Base-by-base conservation (phyloP, 192 early-diverging fungal species). In the Backusella sp. region DNA sequence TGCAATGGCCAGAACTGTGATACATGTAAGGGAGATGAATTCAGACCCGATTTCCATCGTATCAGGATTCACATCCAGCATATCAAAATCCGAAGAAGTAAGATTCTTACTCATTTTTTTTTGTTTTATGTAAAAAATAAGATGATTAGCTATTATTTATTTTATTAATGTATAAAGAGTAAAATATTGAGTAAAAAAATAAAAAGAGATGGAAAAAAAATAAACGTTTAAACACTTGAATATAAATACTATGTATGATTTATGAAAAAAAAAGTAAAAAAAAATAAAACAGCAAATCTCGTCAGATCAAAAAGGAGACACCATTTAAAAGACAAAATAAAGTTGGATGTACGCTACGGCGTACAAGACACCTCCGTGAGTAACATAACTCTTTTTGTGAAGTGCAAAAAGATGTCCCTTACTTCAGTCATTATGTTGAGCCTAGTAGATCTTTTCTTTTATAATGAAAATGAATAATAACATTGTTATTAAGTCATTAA, bases 1-100 rank as follows among this genome's bases (percentile, higher is more conserved):
- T 8, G 80, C 78, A 44, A 71, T 59, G 1, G 84, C 81, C 68
- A 87, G 73, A 12, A 85, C 65, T 9, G 82, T 80, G 59, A 87
- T 85, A 17, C 82, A 82, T 8, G 74, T 26, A 9, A 87, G 36
- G 23, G 84, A 83, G 1, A 85, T 74, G 70, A 78, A 26, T 41
- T 85, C 77, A 1, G 86, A 87, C 30, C 82, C 66, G 34, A 85
- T 56, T 28, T 87, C 86, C 7, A 74, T 14, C 14, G 17, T 52
- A 69, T 79, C 77, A 36, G 77, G 77, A 26, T 52, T 67, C 6
- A 74, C 73, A 23, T 62, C 56, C 56, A 62, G 2, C 21, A 62
- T 23, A 28, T 62, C 23, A 28, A 62, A 62, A 26, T 62, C 56
- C 23, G 56, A 23, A 28, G 56, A 8, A 14, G 21, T 28, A 9